Percentiles rank a stretch among this genome's conserved stretches.
phyloP scores from a whole-genome alignment of 2,329 filamentous ascomycete species.

The Juglanconis sp. region DNA sequence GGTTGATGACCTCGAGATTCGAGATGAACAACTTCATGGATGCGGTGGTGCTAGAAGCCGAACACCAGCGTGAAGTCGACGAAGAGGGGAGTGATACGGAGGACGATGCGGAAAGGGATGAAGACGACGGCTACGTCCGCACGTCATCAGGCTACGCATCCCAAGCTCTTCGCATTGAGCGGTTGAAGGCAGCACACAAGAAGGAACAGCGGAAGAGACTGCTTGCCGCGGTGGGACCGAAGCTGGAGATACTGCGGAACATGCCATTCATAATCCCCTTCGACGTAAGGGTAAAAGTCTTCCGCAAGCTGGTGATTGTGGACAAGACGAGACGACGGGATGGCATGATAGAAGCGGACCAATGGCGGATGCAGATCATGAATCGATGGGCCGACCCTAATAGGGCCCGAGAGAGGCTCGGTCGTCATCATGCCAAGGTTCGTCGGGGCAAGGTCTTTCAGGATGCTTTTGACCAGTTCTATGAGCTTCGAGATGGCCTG shows the following conservation, averaged over 20 bases:
- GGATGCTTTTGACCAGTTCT: slow-evolving; percentile 84
- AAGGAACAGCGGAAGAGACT: slow-evolving; percentile 67
- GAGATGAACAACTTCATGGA: slow-evolving; percentile 86
- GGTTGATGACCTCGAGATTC: slow-evolving; percentile 87
- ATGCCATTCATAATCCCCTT: slow-evolving; percentile 98
- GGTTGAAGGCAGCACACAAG: slow-evolving; percentile 60
- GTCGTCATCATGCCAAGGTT: slow-evolving; percentile 74
- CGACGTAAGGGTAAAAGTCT: slow-evolving; percentile 84
- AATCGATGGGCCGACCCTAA: slow-evolving; percentile 31
- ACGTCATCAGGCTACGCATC: slow-evolving; percentile 29
- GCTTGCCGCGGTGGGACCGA: slow-evolving; percentile 76
- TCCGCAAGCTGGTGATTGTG: slow-evolving; percentile 83
- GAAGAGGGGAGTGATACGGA: slow-evolving; percentile 57
- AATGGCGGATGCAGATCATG: slow-evolving; percentile 65
- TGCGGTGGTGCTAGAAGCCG: slow-evolving; percentile 84
- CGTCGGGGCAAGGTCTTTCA: slow-evolving; percentile 75
- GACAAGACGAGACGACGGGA: slow-evolving; percentile 72
- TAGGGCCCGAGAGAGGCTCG: slow-evolving; percentile 37
- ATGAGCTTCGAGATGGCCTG: slow-evolving; percentile 71
- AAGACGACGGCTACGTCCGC: slow-evolving; percentile 46
- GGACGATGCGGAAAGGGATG: slow-evolving; percentile 35
- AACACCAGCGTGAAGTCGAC: slow-evolving; percentile 67
- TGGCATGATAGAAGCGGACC: slow-evolving; percentile 68
- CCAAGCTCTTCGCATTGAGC: slow-evolving; percentile 39
- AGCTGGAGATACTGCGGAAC: slow-evolving; percentile 86